phyloP scores from a whole-genome alignment of 192 early-diverging fungal species.

The Thamnidium elegans region DNA sequence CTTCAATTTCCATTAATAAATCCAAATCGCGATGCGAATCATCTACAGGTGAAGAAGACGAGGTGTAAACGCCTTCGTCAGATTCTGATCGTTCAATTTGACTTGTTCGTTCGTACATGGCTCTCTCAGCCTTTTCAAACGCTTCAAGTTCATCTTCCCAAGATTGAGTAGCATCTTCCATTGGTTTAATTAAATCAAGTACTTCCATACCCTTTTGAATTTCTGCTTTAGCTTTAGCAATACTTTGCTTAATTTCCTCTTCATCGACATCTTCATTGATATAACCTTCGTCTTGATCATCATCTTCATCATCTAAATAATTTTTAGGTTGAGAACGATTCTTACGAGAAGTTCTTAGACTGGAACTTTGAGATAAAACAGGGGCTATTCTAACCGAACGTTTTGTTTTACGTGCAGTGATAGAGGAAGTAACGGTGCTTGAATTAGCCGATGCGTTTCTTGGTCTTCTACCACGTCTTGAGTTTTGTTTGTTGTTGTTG shows the following conservation, averaged over 20 bases:
- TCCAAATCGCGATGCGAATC: slow-evolving; percentile 6
- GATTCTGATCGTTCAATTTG: slow-evolving; percentile 18
- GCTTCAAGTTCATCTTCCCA: slow-evolving; percentile 38
- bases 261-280: slow-evolving; percentile 4
- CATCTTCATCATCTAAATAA: slow-evolving; percentile 4
- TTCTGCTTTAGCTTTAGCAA: slow-evolving; percentile 35
- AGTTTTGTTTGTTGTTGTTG: neutral
- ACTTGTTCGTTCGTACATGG: neutral
- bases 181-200: slow-evolving; percentile 31
- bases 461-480: neutral
- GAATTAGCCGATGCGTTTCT: slow-evolving; percentile 4
- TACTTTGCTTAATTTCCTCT: slow-evolving; percentile 32
- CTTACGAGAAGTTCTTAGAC: neutral
- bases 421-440: slow-evolving; percentile 5
- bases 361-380: slow-evolving; percentile 11
- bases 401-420: neutral
- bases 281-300: slow-evolving; percentile 1
- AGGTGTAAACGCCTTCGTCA: slow-evolving; percentile 29
- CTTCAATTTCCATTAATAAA: slow-evolving; percentile 21
- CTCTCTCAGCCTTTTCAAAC: slow-evolving; percentile 27
- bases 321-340: neutral
- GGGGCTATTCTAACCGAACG: neutral
- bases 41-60: slow-evolving; percentile 16
- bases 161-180: slow-evolving; percentile 23
- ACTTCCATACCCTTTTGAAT: slow-evolving; percentile 39